phyloP scores from a whole-genome alignment of 805 yeast species.

The Lipomyces anomalus region DNA sequence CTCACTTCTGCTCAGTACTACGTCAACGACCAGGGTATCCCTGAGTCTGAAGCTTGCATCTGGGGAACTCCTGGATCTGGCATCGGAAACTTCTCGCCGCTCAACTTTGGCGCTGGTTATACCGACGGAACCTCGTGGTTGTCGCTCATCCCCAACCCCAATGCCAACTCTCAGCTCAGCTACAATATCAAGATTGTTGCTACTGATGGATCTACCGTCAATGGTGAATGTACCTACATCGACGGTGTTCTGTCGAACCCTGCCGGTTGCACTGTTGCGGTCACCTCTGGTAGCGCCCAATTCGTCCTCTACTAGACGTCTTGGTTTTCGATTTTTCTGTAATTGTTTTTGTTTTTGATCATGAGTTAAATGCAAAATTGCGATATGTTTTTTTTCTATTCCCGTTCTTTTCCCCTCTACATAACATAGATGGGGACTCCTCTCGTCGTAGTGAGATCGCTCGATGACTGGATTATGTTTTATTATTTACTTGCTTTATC shows the following conservation, averaged over 20 bases:
- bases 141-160: conserved; percentile 72
- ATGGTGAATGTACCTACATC: conserved; percentile 75
- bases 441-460: too few species aligned
- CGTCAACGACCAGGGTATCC: conserved; percentile 94
- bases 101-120: conserved; percentile 89
- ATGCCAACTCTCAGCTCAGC: conserved; percentile 77
- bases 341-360: too few species aligned
- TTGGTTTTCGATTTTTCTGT: too few species aligned
- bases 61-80: conserved; percentile 82
- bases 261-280: conserved; percentile 92
- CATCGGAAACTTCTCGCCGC: conserved; percentile 97
- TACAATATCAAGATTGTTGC: conserved; percentile 76
- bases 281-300: conserved; percentile 74
- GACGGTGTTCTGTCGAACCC: conserved; percentile 67
- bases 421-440: too few species aligned
- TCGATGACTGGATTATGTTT: too few species aligned
- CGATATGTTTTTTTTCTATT: too few species aligned
- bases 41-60: conserved; percentile 82
- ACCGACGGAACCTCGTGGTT: conserved; percentile 57
- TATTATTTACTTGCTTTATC: too few species aligned
- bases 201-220: conserved; percentile 52
- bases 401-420: too few species aligned
- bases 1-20: conserved; percentile 90
- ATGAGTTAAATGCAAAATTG: too few species aligned
- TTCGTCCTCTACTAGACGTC: conserved; percentile 66